A percentile compares a stretch with the other conserved stretches of the same genome.
These are phyloP conservation scores for Austroboletus novae-zelandiae DNA, from an alignment of 1,284 basidiomycete genomes.

Conservation along the genomic window DNA sequence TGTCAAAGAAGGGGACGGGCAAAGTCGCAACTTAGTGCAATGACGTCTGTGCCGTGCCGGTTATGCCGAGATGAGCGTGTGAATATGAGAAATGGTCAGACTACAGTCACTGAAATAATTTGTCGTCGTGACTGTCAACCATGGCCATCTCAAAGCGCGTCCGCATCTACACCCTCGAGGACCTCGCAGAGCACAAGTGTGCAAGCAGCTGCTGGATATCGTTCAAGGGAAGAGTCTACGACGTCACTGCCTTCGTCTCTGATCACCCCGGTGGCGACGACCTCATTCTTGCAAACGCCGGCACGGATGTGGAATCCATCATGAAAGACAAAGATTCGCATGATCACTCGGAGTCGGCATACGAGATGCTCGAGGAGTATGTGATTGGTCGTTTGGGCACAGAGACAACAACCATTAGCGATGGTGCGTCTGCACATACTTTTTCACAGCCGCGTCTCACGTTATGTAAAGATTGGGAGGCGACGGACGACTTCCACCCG, in stretches of 20 bases:
- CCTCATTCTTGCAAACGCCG: conserved; percentile 76
- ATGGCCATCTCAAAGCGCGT: conserved; percentile 59
- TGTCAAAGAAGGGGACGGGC: conserved; percentile 17
- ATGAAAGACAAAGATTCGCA: conserved; percentile 89
- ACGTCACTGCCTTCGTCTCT: conserved; percentile 70
- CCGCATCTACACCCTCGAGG: conserved; percentile 69
- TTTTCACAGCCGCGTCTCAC: conserved; percentile 1
- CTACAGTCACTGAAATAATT: conserved; percentile 1
- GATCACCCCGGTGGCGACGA: conserved; percentile 91
- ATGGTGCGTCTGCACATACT: conserved; percentile 52
- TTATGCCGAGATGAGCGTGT: conserved; percentile 3
- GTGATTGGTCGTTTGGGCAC: conserved; percentile 77
- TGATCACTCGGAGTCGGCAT: conserved; percentile 91
- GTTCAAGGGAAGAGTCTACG: conserved; percentile 73
- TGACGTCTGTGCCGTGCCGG: background rate
- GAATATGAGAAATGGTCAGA: conserved; percentile 12
- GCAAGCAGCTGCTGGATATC: conserved; percentile 72
- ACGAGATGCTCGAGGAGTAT: conserved; percentile 90
- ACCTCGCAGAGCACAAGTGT: conserved; percentile 61
- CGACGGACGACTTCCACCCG: conserved; percentile 85
- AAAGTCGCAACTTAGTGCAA: background rate
- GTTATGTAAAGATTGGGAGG: conserved; percentile 69
- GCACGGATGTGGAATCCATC: conserved; percentile 75
- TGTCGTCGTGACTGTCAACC: conserved; percentile 7
- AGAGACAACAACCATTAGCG: conserved; percentile 73